A percentile compares a stretch with the other conserved stretches of the same genome.
Evolutionary conservation across 768 basidiomycete species (phyloP).

Genomic region (Pleurotus giganteus): DNA sequence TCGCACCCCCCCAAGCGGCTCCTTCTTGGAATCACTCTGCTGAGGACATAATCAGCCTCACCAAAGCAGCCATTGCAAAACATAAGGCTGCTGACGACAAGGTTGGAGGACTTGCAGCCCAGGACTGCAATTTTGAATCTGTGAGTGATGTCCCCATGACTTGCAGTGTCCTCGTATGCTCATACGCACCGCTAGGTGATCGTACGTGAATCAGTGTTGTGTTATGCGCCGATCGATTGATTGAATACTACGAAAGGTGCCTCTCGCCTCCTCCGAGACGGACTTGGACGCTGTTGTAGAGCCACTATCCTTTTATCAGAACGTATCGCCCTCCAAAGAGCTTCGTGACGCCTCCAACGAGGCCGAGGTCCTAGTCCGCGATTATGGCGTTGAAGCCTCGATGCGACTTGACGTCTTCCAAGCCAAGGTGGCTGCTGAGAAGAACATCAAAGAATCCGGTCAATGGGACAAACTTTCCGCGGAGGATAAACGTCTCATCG

Average conservation of each 20-base stretch:
- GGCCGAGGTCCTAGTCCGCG: constrained; percentile 67
- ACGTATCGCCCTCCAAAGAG: constrained; percentile 70
- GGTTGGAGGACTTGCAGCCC: constrained; percentile 53
- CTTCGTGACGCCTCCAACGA: constrained; percentile 81
- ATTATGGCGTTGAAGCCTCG: constrained; percentile 71
- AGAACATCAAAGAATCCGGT: constrained; percentile 63
- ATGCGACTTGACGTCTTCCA: constrained; percentile 83
- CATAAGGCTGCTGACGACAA: constrained; percentile 56
- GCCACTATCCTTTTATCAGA: constrained; percentile 77
- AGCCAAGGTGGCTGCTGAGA: constrained; percentile 66
- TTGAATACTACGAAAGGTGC: constrained; percentile 33
- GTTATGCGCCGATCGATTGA: constrained; percentile 1
- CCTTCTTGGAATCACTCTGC: constrained; percentile 66
- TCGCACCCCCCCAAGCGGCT: constrained; percentile 65
- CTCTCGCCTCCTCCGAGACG: constrained; percentile 62
- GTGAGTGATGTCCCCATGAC: constrained; percentile 35
- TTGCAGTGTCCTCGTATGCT: not conserved
- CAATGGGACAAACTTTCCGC: constrained; percentile 57
- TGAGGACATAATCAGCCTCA: constrained; percentile 54
- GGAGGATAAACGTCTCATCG: constrained; percentile 76
- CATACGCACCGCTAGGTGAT: constrained; percentile 51
- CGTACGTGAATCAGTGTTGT: constrained; percentile 41
- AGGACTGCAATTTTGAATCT: constrained; percentile 63
- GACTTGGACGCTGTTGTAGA: constrained; percentile 48
- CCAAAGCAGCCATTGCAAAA: constrained; percentile 56